Percentiles rank a stretch among this genome's conserved stretches.
Evolutionary conservation across 1,139 yeast genomes (phyloP).

Genomic region (Yamadazyma buinensis): DNA sequence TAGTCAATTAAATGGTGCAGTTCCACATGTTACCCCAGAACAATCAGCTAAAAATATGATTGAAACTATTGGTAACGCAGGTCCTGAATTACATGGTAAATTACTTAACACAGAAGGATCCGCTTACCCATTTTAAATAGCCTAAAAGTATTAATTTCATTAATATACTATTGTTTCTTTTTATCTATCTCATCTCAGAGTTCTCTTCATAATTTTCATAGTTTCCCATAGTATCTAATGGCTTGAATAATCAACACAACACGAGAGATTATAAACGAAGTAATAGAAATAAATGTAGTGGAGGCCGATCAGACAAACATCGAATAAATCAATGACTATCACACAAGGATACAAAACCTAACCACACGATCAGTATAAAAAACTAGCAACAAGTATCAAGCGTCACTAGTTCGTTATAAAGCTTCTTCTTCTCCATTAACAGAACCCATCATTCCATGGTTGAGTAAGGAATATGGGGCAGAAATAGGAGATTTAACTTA

Average conservation of each 20-base stretch:
- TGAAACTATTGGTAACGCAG: background rate
- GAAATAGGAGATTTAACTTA: slow-evolving; percentile 54
- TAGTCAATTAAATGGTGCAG: background rate
- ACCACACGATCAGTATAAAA: slow-evolving; percentile 43
- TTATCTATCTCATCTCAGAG: no score
- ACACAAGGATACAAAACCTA: slow-evolving; percentile 22
- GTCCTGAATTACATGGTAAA: slow-evolving; percentile 4
- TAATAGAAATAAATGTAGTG: slow-evolving; percentile 27
- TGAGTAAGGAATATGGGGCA: slow-evolving; percentile 57
- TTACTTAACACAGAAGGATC: slow-evolving; percentile 5
- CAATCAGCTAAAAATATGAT: slow-evolving; percentile 5
- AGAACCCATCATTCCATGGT: slow-evolving; percentile 61
- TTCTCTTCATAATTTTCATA: no score
- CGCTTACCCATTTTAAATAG: slow-evolving; percentile 2
- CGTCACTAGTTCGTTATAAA: slow-evolving; percentile 27
- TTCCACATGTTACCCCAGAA: slow-evolving; percentile 1
- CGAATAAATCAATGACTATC: slow-evolving; percentile 10
- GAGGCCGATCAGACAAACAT: slow-evolving; percentile 19
- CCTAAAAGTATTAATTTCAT: no score
- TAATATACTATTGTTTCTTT: no score
- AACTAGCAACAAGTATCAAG: slow-evolving; percentile 37
- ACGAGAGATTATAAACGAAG: no score
- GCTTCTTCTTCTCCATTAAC: slow-evolving; percentile 67
- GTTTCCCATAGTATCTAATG: no score
- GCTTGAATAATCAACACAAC: no score